phyloP scores from a whole-genome alignment of 495 filamentous ascomycete species.

The Podospora pseudopauciseta region DNA sequence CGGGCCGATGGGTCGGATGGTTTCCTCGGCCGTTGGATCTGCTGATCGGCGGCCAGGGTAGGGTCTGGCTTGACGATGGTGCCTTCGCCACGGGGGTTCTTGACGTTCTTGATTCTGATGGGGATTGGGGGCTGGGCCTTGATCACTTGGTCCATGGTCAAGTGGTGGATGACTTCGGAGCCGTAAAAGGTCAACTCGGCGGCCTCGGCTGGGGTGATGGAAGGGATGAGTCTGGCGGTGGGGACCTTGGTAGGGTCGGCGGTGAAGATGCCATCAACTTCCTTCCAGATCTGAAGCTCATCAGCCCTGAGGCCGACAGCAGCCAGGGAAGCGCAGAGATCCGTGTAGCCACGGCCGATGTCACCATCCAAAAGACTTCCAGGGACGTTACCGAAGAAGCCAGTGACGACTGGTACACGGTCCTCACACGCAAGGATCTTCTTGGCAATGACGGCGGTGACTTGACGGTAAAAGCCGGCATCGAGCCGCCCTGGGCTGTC shows the following conservation, averaged over 20 bases:
- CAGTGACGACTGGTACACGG: conserved; percentile 72
- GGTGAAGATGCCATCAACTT: conserved; percentile 88
- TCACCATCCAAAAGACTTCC: conserved; percentile 71
- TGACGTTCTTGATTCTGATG: conserved; percentile 97
- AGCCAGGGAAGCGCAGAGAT: conserved; percentile 79
- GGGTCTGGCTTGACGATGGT: conserved; percentile 74
- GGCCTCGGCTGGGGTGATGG: conserved; percentile 82
- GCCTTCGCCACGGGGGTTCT: conserved; percentile 82
- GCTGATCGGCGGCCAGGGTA: conserved; percentile 42
- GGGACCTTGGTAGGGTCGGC: conserved; percentile 86
- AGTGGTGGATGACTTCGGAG: conserved; percentile 93
- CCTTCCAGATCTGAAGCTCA: conserved; percentile 90
- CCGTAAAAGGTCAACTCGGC: conserved; percentile 92
- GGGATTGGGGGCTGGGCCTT: conserved; percentile 76
- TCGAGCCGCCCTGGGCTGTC: conserved; percentile 60
- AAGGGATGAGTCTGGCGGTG: conserved; percentile 68
- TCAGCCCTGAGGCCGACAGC: conserved; percentile 73
- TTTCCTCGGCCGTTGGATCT: conserved; percentile 41
- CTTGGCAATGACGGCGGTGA: conserved; percentile 60
- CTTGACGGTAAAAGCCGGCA: conserved; percentile 73
- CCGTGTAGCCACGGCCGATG: conserved; percentile 83
- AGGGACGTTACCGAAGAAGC: conserved; percentile 85
- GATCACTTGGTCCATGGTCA: conserved; percentile 98
- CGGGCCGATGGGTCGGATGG: conserved; percentile 42
- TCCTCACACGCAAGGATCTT: conserved; percentile 67